Base-by-base conservation (phyloP, 768 basidiomycete species). In the Coprinopsis cinerea region DNA sequence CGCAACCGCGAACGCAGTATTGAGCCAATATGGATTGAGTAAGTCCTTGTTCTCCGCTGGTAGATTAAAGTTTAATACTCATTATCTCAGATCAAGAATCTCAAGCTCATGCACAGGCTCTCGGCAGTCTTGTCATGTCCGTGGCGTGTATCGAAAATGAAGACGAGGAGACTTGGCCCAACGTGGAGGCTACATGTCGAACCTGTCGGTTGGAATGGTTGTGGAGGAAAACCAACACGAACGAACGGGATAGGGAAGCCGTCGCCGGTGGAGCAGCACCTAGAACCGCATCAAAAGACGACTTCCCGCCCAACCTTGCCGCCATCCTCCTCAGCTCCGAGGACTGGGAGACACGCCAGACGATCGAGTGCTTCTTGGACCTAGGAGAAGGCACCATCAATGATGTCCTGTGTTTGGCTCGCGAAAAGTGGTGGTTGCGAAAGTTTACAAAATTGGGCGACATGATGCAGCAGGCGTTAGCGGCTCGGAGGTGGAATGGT, bases 341-440 rank as follows among this genome's bases (percentile, higher is more conserved):
- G 4, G 85, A 88, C 56, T 84, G 81, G 82, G 84, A 86, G 61
- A 79, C 79, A 40, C 74, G 83, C 37, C 79, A 81, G 56, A 72
- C 73, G 7, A 73, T 89, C 11, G 84, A 85, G 45, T 75, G 75
- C n/a, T 90, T 85, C 65, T 64, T 88, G 32, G 86, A 88, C 49
- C 69, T 85, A 22, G 85, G 77, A 2, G 88, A 89, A 54, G 87
- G 87, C 18, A 76, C 71, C 4, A 76, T 89, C 51, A 56, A 60
- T 37, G 81, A 85, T 40, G 81, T 88, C 18, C 61, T 88, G 27
- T 60, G 61, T 25, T 63, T 84, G 24, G 82, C 83, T 14, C 72
- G 78, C 53, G 88, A 89, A 63, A 85, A 86, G 62, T 69, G 74
- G 48, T 90, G 88, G 88, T 61, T 89, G 42, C 68, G 79, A 30